Evolutionary conservation across 2,329 filamentous ascomycete species (phyloP).

Genomic region (Fusarium pilosicola): DNA sequence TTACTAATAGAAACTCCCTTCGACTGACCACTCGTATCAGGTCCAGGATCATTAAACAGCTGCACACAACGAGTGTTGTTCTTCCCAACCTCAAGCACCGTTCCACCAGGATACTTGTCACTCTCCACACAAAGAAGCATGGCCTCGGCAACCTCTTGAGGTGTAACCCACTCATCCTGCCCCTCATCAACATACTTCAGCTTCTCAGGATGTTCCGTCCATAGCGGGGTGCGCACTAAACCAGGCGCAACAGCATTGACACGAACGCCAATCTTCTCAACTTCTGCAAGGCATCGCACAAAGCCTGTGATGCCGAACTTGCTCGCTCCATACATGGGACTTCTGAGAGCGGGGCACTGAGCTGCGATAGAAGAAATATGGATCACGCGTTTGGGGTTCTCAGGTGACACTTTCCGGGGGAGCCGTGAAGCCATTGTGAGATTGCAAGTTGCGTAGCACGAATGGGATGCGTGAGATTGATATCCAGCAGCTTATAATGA

Average conservation of each 20-base stretch:
- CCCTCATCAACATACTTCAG: slow-evolving; percentile 48
- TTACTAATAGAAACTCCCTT: slow-evolving; percentile 47
- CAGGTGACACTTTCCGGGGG: slow-evolving; percentile 24
- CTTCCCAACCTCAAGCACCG: slow-evolving; percentile 54
- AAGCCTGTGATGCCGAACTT: slow-evolving; percentile 54
- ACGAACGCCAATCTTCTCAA: slow-evolving; percentile 51
- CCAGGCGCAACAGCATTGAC: slow-evolving; percentile 58
- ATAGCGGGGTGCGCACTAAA: slow-evolving; percentile 56
- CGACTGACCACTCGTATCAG: slow-evolving; percentile 41
- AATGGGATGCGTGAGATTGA: slow-evolving; percentile 56
- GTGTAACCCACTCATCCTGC: slow-evolving; percentile 54
- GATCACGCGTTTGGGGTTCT: slow-evolving; percentile 50
- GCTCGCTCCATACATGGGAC: slow-evolving; percentile 53
- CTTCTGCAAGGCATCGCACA: slow-evolving; percentile 51
- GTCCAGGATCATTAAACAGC: slow-evolving; percentile 53
- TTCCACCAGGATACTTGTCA: slow-evolving; percentile 50
- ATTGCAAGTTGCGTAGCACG: slow-evolving; percentile 54
- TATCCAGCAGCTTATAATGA: slow-evolving; percentile 51
- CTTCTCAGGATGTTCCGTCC: slow-evolving; percentile 58
- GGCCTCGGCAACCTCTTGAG: slow-evolving; percentile 54
- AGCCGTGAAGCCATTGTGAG: slow-evolving; percentile 49
- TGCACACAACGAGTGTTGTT: slow-evolving; percentile 47
- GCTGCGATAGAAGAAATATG: slow-evolving; percentile 53
- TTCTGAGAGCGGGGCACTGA: slow-evolving; percentile 47
- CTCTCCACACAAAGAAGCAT: slow-evolving; percentile 55